A percentile compares a stretch with the other conserved stretches of the same genome.
phyloP scores from a whole-genome alignment of 352 stramenopile genomes.

The Phytophthora ohioensis region DNA sequence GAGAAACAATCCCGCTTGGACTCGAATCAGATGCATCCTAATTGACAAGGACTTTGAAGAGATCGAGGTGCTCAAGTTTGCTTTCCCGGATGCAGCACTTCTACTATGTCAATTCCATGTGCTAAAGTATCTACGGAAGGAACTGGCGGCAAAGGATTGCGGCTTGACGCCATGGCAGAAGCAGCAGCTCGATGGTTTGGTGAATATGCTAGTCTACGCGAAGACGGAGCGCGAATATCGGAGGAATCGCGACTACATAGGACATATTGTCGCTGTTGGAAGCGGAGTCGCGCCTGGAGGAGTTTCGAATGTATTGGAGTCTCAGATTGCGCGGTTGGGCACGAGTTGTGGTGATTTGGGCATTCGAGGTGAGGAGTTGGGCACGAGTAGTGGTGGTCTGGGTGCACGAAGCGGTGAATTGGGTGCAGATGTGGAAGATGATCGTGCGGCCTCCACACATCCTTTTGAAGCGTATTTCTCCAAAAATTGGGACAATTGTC shows the following conservation, averaged over 20 bases:
- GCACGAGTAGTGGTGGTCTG: not conserved
- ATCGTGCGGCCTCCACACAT: slow-evolving; percentile 7
- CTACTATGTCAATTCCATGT: slow-evolving; percentile 46
- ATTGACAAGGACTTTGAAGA: slow-evolving; percentile 46
- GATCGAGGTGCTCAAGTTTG: slow-evolving; percentile 11
- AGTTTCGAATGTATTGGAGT: too few relatives aligned
- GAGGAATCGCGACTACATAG: slow-evolving; percentile 17
- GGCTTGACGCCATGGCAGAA: slow-evolving; percentile 29
- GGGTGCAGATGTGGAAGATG: not conserved
- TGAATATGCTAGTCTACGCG: slow-evolving; percentile 28
- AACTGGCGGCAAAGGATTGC: slow-evolving; percentile 21
- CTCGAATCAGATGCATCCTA: slow-evolving; percentile 24
- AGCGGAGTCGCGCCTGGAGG: too few relatives aligned
- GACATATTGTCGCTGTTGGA: slow-evolving; percentile 2
- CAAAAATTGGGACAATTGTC: slow-evolving; percentile 37
- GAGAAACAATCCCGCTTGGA: slow-evolving; percentile 25
- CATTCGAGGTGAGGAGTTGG: not conserved
- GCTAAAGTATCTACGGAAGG: slow-evolving; percentile 27
- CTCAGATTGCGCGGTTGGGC: too few relatives aligned
- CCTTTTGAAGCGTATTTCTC: slow-evolving; percentile 33
- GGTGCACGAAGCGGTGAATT: not conserved
- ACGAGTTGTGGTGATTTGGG: too few relatives aligned
- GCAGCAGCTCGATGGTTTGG: slow-evolving; percentile 9
- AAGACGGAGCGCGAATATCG: slow-evolving; percentile 10
- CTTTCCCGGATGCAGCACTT: slow-evolving; percentile 18